Evolutionary conservation across 148 eudicot species (phyloP).

Genomic region (Rhododendron ovatum): DNA sequence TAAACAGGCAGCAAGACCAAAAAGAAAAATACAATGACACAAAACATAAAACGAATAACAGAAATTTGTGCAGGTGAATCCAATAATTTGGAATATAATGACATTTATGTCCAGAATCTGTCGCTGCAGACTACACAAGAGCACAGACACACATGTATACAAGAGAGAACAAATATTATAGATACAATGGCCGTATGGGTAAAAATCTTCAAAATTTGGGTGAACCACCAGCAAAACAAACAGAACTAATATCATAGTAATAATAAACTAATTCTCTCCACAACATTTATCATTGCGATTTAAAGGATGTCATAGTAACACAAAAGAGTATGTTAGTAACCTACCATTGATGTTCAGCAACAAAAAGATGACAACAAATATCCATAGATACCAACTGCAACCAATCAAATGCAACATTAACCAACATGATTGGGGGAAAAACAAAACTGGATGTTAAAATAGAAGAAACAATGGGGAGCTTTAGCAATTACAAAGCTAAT

Average conservation of each 20-base stretch:
- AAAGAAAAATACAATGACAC: neutral
- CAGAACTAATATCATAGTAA: neutral
- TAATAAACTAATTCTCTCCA: neutral
- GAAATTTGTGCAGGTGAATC: neutral
- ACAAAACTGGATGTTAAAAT: neutral
- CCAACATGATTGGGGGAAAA: neutral
- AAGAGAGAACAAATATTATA: neutral
- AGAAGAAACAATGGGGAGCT: neutral
- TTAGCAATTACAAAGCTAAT: neutral
- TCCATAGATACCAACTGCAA: constrained; percentile 98
- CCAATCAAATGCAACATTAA: constrained; percentile 8
- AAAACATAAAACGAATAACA: neutral
- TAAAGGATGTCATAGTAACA: neutral
- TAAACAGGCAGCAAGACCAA: neutral
- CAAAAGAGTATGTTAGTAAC: neutral
- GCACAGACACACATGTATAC: neutral
- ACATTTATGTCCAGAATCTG: neutral
- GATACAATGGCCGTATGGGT: neutral
- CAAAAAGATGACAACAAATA: constrained; percentile 81
- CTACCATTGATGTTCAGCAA: constrained; percentile 82
- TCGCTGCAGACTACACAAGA: neutral
- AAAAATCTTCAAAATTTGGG: neutral
- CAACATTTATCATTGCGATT: neutral
- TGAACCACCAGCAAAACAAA: neutral
- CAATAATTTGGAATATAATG: neutral